Percentiles rank a stretch among this genome's conserved stretches.
These are phyloP conservation scores for Flaveria sonorensis DNA, from an alignment of 129 eudicot species.

Conservation along the genomic window DNA sequence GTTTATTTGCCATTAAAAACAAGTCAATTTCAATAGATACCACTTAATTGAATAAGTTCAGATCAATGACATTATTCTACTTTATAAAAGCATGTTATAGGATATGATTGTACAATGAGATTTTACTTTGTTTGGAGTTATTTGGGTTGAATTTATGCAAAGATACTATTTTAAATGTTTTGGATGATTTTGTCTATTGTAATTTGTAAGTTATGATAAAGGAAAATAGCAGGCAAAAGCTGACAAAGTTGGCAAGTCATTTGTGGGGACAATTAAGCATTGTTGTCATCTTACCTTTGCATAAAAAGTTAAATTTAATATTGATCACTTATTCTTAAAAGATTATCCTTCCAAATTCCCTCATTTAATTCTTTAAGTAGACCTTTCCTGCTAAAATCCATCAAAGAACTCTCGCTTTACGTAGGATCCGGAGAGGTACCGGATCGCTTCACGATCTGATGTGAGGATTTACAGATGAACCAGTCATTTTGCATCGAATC, in stretches of 20 bases:
- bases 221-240: constrained; percentile 36
- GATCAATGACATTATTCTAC: too few relatives aligned
- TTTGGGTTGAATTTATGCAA: constrained; percentile 18
- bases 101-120: not conserved
- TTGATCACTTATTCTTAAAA: constrained; percentile 8
- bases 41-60: too few relatives aligned
- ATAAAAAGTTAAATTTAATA: constrained; percentile 24
- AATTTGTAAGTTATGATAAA: constrained; percentile 23
- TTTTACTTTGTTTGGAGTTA: not conserved
- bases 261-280: constrained; percentile 31
- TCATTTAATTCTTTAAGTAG: not conserved
- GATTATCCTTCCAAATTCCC: constrained; percentile 21
- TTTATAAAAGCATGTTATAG: too few relatives aligned
- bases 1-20: too few relatives aligned
- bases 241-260: constrained; percentile 37
- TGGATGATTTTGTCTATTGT: constrained; percentile 16
- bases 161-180: not conserved
- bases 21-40: too few relatives aligned
- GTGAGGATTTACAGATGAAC: too few relatives aligned
- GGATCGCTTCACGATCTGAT: too few relatives aligned
- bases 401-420: not conserved
- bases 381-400: constrained; percentile 23
- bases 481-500: too few relatives aligned
- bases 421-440: too few relatives aligned
- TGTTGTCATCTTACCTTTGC: constrained; percentile 31